Base-by-base conservation (phyloP, 2,329 filamentous ascomycete genomes). In the Colletotrichum godetiae region DNA sequence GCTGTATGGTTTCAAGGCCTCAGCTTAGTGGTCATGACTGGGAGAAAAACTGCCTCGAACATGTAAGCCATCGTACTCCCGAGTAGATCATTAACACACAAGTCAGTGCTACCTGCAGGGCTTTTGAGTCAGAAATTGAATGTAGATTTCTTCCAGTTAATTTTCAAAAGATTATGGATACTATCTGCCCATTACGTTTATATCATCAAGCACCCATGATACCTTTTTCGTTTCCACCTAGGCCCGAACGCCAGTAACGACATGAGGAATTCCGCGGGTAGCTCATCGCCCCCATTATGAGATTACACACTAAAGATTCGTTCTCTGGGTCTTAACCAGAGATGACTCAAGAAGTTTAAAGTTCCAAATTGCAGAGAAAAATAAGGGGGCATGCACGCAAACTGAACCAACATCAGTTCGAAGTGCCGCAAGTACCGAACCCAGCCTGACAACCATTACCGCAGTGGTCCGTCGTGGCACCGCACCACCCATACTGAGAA, bases 401-500 rank as follows among this genome's bases (percentile, higher is more conserved):
- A 13, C 57, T 22, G 8, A 10, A 27, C 15, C 5, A 27, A 10
- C 3, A 24, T 67, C 31, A 72, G n/a, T 62, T 67, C 62, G 68
- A 55, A 5, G 15, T 22, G 46, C 65, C 60, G 67, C 74, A 75
- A 27, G 63, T 65, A 33, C 74, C 74, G 46, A 74, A 70, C 12
- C 53, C 66, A 29, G 73, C 55, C 65, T 68, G 72, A 37, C 68
- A 74, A 13, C 75, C 75, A 3, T 56, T 31, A 15, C 68, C 67
- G 68, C 77, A 78, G 68, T 78, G 75, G 24, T 76, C 73, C 13
- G 72, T 5, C 11, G 74, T 74, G 57, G 60, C 60, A n/a, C 76
- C 76, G 56, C 76, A 77, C 68, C 74, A 77, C 49, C 76, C 76
- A 58, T 75, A 77, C 60, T 73, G 61, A 15, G 73, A 76, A 64